Conservation (phyloP, 192 early-diverging fungal genomes). For the Kappamyces sp. region DNA sequence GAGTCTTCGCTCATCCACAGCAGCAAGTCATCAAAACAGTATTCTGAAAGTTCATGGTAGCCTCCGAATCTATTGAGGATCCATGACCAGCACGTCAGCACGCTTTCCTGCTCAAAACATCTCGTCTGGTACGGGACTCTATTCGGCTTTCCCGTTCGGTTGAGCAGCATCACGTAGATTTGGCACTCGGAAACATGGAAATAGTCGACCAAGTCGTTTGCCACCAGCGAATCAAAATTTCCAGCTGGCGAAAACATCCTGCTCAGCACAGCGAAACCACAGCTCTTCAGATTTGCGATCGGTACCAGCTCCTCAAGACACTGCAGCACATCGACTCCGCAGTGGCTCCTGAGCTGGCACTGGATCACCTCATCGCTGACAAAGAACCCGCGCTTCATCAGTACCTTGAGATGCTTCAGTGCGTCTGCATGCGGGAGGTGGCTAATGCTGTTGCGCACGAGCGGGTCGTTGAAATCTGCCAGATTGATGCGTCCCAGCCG, state of each 20-base stretch:
- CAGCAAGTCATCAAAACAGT: constrained; percentile 4
- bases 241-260: constrained; percentile 14
- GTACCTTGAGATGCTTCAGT: background rate
- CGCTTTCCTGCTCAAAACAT: constrained; percentile 11
- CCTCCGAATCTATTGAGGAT: background rate
- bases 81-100: constrained; percentile 5
- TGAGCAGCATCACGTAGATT: constrained; percentile 1
- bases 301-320: background rate
- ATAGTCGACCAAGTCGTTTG: background rate
- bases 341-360: too few relatives aligned
- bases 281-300: background rate
- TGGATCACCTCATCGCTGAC: too few relatives aligned
- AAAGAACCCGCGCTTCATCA: constrained; percentile 1
- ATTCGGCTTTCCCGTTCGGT: background rate
- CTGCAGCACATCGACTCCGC: too few relatives aligned
- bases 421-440: constrained; percentile 4
- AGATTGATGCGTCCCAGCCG: background rate
- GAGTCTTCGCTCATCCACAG: constrained; percentile 1
- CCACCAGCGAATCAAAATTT: background rate
- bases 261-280: background rate
- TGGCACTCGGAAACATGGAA: constrained; percentile 1
- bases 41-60: background rate
- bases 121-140: constrained; percentile 5
- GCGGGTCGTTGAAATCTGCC: background rate
- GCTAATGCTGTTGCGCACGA: background rate